Evolutionary conservation across 331 rosid species (phyloP), one percentile per base, ranked within the genome.

Genomic region (Arachis monticola): DNA sequence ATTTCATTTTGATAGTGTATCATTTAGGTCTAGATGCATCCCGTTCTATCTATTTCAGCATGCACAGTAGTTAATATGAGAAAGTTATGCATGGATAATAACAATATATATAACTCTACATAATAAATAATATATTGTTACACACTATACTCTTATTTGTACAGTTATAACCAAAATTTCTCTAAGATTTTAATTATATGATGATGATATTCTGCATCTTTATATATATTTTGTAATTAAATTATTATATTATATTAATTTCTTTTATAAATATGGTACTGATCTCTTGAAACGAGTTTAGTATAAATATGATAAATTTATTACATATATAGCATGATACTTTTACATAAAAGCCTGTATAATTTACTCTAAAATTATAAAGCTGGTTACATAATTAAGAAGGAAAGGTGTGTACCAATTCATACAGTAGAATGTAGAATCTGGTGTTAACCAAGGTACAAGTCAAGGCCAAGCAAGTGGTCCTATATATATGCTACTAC

Each of bases 391-490:
- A 63, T 14, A 52, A 5, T 3, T 38, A 6, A 55, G 30, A 66
- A 22, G 14, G 69, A 47, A 80, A 74, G 69, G n/a, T 55, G 42
- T 38, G 58, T 17, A 56, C 61, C 35, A 38, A 70, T 69, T 80
- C 59, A 56, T 64, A 58, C 73, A 60, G 17, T 14, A 79, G 83
- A 85, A 85, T 87, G 84, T 78, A 73, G 77, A 67, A 38, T 38
- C 41, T 38, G 41, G 38, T 77, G 66, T 76, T 64, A 82, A 66
- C 85, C 78, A 75, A 80, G 77, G 72, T 59, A 78, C 63, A 81
- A 74, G 86, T 80, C 87, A 72, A 83, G 82, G 80, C 72, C 66
- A 78, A 66, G 87, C 56, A 71, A 82, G 83, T 77, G 81, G 84
- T 82, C 85, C 82, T 82, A 38, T 38, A 38, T 38, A 38, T 38